phyloP scores from a whole-genome alignment of 1,139 yeast species.

The Yamadazyma epiphylla region DNA sequence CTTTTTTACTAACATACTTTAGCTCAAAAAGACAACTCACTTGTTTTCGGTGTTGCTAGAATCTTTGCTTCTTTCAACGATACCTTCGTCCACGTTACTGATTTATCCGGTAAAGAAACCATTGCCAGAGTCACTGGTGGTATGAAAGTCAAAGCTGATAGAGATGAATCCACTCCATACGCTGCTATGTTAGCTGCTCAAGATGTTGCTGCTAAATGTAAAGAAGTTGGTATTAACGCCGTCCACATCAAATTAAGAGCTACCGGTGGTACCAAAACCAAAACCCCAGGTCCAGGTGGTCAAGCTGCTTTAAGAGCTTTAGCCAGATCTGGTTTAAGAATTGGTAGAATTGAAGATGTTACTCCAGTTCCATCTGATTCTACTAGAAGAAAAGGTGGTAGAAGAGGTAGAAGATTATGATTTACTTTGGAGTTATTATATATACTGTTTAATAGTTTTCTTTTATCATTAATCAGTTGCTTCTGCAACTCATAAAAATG shows the following conservation, averaged over 20 bases:
- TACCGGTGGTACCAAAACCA: constrained; percentile 99
- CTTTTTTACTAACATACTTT: constrained; percentile 11
- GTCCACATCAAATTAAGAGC: constrained; percentile 99
- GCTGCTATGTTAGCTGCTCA: constrained; percentile 99
- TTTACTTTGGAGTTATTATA: constrained; percentile 12
- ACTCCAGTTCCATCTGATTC: constrained; percentile 99
- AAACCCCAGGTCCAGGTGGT: constrained; percentile 99
- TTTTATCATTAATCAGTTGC: constrained; percentile 9
- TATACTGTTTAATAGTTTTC: constrained; percentile 13
- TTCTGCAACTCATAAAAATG: constrained; percentile 10
- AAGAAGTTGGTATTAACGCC: constrained; percentile 99
- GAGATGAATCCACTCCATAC: constrained; percentile 99
- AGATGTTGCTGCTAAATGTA: constrained; percentile 98
- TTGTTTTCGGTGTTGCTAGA: constrained; percentile 99
- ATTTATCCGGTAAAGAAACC: constrained; percentile 99
- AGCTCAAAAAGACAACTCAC: constrained; percentile 54
- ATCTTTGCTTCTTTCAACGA: constrained; percentile 99
- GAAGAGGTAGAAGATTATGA: constrained; percentile 99
- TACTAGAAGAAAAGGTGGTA: constrained; percentile 99
- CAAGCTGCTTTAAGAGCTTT: constrained; percentile 99
- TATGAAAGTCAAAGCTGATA: constrained; percentile 99
- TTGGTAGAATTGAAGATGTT: constrained; percentile 99
- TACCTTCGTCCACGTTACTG: constrained; percentile 99
- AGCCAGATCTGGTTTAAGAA: constrained; percentile 99
- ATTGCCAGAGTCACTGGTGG: constrained; percentile 99